Evolutionary conservation across 2,329 filamentous ascomycete genomes (phyloP).

Genomic region (Phaeosphaeria sp.): DNA sequence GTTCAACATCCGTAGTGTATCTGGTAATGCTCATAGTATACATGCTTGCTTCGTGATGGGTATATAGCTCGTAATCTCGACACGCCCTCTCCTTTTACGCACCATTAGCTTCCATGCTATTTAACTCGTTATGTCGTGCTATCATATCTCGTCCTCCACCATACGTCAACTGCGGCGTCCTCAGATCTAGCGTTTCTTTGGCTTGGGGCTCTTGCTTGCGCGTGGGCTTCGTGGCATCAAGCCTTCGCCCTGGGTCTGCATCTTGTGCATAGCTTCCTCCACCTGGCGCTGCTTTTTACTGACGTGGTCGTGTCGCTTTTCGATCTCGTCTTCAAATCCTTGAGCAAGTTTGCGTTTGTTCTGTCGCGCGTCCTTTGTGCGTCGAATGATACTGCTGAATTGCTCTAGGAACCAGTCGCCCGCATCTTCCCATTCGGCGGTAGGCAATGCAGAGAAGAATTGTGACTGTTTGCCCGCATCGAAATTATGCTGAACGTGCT

Average conservation of each 20-base stretch:
- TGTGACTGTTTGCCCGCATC: constrained; percentile 48
- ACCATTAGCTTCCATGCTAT: background rate
- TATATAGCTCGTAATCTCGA: background rate
- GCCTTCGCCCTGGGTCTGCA: constrained; percentile 62
- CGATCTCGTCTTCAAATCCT: constrained; percentile 62
- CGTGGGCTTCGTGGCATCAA: constrained; percentile 56
- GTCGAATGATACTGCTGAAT: constrained; percentile 58
- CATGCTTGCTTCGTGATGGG: constrained; percentile 1
- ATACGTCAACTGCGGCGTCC: background rate
- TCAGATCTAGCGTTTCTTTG: constrained; percentile 10
- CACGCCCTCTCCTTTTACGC: background rate
- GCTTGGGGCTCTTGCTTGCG: constrained; percentile 24
- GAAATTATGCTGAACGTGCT: constrained; percentile 31
- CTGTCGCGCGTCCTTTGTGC: constrained; percentile 60
- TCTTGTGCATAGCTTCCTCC: constrained; percentile 57
- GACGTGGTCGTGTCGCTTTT: constrained; percentile 59
- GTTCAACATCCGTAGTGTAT: background rate
- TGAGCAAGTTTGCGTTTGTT: constrained; percentile 61
- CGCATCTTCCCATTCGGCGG: constrained; percentile 66
- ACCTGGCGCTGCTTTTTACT: constrained; percentile 57
- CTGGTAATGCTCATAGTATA: background rate
- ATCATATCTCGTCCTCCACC: background rate
- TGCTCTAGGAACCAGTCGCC: constrained; percentile 66
- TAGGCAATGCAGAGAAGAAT: constrained; percentile 60
- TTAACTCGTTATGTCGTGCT: background rate